Evolutionary conservation across 202 grass and related monocot genomes (phyloP), one percentile per base, ranked within the genome.

Genomic region (Dendrocalamus latiflorus): DNA sequence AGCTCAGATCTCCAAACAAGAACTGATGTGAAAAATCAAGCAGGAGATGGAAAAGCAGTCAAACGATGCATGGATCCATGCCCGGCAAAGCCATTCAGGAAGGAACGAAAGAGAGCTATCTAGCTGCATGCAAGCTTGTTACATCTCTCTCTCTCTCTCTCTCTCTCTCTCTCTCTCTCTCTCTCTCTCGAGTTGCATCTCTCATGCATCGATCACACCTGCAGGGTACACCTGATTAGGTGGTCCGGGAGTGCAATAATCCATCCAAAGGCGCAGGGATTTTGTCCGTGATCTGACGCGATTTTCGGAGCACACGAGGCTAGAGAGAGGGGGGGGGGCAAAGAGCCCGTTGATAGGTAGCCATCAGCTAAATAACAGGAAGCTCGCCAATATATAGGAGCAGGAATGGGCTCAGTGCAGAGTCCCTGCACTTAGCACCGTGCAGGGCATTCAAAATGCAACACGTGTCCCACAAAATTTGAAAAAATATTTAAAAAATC

Each of bases 1-100:
- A 57, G 64, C 43, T 38, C 64, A 56, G 53, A 77, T 85, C 65
- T 85, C 74, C 53, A 77, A 39, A 61, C 65, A 69, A 45, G 36
- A 24, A 2, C 51, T 20, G 72, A 56, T 68, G 72, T 84, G 81
- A 83, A 33, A 67, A 43, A 33, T 75, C 39, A 41, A 9, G 39
- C 39, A 41, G 39, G 8, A 41, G 7, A 41, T 9, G 39, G 39
- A 41, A 41, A 41, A 41, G 8, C 39, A 41, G 39, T 41, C 39
- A 41, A 41, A 9, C 39, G 39, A 41, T 9, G 39, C 39, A 10
- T 42, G 8, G 0, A 9, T 42, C 39, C 39, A 42, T 42, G 8
- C 8, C 39, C 8, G 8, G 2, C 39, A 42, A 10, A 42, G 39
- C 8, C 39, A 42, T 42, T 42, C 66, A 26, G 11, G 11, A 59